phyloP scores from a whole-genome alignment of 352 stramenopile genomes.

The Pythium apleroticum region DNA sequence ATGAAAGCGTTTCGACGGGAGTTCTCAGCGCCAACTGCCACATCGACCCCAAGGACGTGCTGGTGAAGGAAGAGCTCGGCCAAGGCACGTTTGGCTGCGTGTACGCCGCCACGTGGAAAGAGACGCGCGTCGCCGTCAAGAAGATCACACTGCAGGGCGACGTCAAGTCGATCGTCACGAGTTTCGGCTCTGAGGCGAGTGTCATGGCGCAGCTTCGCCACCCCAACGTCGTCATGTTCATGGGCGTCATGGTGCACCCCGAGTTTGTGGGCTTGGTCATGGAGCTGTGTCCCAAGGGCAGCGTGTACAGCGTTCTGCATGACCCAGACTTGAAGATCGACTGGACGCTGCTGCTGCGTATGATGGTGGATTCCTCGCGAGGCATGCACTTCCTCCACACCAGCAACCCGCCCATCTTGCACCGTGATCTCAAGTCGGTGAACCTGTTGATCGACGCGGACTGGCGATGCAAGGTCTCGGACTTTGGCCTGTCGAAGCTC shows the following conservation, averaged over 20 bases:
- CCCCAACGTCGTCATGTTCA: conserved; percentile 90
- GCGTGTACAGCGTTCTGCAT: conserved; percentile 83
- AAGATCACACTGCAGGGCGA: conserved; percentile 83
- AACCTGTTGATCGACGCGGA: conserved; percentile 89
- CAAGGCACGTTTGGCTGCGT: conserved; percentile 77
- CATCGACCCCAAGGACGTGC: conserved; percentile 82
- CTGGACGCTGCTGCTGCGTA: conserved; percentile 83
- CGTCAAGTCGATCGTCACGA: conserved; percentile 80
- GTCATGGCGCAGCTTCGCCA: conserved; percentile 84
- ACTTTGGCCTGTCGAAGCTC: conserved; percentile 88
- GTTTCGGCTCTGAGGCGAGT: conserved; percentile 76
- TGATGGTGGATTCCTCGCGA: conserved; percentile 85
- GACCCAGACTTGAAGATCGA: conserved; percentile 76
- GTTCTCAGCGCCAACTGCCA: conserved; percentile 81
- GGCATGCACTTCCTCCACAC: conserved; percentile 92
- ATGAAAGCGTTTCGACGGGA: conserved; percentile 41
- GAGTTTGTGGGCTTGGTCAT: conserved; percentile 88
- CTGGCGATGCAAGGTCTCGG: conserved; percentile 89
- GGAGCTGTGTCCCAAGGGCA: conserved; percentile 86
- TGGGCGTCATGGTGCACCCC: conserved; percentile 88
- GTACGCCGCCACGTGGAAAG: conserved; percentile 78
- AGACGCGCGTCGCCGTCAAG: conserved; percentile 81
- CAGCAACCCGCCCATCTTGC: conserved; percentile 85
- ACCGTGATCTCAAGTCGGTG: conserved; percentile 89
- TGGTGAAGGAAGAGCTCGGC: conserved; percentile 77